These are phyloP conservation scores for Penicillium bialowiezense DNA, from an alignment of 495 filamentous ascomycete genomes.

Conservation along the genomic window DNA sequence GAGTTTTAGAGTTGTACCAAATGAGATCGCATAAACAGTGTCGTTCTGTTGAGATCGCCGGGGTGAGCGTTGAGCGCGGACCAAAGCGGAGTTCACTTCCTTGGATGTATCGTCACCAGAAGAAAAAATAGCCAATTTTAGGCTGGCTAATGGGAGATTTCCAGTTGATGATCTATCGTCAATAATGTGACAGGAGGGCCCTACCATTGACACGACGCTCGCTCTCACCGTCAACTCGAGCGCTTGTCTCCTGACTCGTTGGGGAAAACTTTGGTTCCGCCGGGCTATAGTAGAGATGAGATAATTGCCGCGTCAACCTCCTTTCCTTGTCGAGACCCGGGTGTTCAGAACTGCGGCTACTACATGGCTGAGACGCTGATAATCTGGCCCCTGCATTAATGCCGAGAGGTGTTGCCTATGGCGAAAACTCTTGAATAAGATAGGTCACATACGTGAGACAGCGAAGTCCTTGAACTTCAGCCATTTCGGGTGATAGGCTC, in stretches of 20 bases:
- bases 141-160: not conserved
- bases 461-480: not conserved
- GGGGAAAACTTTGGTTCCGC: not conserved
- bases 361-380: not conserved
- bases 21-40: no score
- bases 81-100: not conserved
- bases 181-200: not conserved
- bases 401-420: not conserved
- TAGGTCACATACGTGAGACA: not conserved
- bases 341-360: not conserved
- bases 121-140: not conserved
- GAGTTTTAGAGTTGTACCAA: not conserved
- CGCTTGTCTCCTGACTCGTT: not conserved
- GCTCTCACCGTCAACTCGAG: not conserved
- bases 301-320: no score
- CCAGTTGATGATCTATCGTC: not conserved
- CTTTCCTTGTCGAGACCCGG: not conserved
- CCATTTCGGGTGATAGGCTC: not conserved
- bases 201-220: not conserved
- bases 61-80: not conserved
- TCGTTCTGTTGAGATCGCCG: no score
- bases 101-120: conserved; percentile 1
- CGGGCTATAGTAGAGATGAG: no score
- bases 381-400: conserved; percentile 4
- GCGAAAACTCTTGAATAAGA: not conserved